Evolutionary conservation across 192 early-diverging fungal species (phyloP), one percentile per base, ranked within the genome.

Genomic region (Coemansia sp.): DNA sequence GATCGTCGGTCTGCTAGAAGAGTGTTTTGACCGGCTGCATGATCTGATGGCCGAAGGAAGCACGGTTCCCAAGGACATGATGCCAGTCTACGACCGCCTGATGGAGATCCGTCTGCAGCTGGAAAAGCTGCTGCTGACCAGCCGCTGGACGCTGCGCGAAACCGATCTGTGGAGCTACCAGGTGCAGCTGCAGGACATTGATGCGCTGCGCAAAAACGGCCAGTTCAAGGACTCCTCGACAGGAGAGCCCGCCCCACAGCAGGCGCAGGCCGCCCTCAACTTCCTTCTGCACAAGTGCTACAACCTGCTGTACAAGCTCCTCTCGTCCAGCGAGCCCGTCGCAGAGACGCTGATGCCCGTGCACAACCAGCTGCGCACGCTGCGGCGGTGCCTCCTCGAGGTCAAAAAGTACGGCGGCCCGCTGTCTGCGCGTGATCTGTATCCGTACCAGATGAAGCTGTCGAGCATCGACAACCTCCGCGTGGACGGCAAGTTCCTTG

Each of bases 361-460:
- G n/a, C 89, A 92, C 65, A 94, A 93, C 75, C 91, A 94, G 72
- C 86, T 96, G 53, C 81, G 88, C 50, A 94, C 94, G 14, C 86
- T 96, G 37, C 86, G 90, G 57, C 85, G 88, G 62, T 94, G 92
- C 61, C 71, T 96, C 45, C 54, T 88, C 5, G 91, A 93, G 66
- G 87, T 94, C 41, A 88, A 87, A 66, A 91, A 92, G 76, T 94
- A 92, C 81, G 92, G 91, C 46, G 89, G 91, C 19, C 87, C 89
- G 37, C 75, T 92, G 64, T 87, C 90, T 58, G 82, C 84, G 8
- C 85, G 86, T 39, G 91, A 94, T 51, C 68, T 95, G 55, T 90
- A 93, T 75, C 91, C 91, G 16, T 96, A 94, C 79, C 92, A 95
- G 77, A 90, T 96, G 88, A 93, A 93, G 67, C 81, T 96, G 45